Conservation (phyloP, 2,329 filamentous ascomycete species). For the Periconia macrospinosa region DNA sequence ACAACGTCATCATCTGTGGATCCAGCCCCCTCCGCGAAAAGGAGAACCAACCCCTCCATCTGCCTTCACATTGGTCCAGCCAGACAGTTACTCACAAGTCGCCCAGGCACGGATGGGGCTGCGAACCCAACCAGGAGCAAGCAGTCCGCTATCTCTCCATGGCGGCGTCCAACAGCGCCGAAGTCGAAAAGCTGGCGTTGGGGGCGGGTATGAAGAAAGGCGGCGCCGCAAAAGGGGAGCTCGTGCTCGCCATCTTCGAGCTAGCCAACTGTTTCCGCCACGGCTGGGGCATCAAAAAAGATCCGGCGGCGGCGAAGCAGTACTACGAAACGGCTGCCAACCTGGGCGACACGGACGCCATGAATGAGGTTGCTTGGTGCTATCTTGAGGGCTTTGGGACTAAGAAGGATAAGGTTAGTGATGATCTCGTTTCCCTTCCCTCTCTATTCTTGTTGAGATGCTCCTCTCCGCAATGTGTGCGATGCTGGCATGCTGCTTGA, state of each 20-base stretch:
- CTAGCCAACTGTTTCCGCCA: conserved; percentile 89
- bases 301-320: conserved; percentile 80
- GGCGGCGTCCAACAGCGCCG: conserved; percentile 86
- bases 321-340: conserved; percentile 99
- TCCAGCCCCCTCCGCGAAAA: too few species aligned
- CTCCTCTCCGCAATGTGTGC: conserved; percentile 2
- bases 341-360: conserved; percentile 91
- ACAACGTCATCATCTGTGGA: neutral
- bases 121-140: conserved; percentile 67
- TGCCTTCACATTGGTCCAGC: neutral
- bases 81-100: conserved; percentile 20
- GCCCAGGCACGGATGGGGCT: conserved; percentile 88
- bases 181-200: conserved; percentile 82
- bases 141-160: conserved; percentile 84
- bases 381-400: conserved; percentile 96
- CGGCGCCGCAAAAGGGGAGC: conserved; percentile 91
- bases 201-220: conserved; percentile 88
- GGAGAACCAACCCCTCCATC: too few species aligned
- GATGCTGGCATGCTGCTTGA: conserved; percentile 14
- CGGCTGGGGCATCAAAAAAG: conserved; percentile 88
- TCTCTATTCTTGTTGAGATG: conserved; percentile 1
- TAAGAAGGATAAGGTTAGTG: conserved; percentile 95
- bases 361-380: conserved; percentile 97
- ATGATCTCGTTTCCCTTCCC: conserved; percentile 4
- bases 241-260: conserved; percentile 95